Base-by-base conservation (phyloP, 768 basidiomycete species). In the Glaciozyma martinii region DNA sequence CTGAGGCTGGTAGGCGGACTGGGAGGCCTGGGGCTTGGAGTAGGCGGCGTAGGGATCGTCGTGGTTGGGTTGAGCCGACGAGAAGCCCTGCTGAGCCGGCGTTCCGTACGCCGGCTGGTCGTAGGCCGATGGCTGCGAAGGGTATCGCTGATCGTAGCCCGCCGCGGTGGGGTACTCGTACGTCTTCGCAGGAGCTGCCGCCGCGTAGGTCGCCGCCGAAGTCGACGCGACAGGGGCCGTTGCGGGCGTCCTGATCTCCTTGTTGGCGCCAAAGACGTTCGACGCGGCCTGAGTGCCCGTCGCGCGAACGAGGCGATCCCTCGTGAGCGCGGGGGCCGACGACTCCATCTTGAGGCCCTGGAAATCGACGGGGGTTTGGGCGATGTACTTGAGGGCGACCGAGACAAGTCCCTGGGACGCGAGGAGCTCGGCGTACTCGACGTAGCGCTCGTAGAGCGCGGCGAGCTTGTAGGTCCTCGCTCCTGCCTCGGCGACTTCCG, bases 381-480 rank as follows among this genome's bases (percentile, higher is more conserved):
- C 82, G 75, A 95, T 78, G 76, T 90, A 94, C 49, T 81, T 80
- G 29, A 85, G 81, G 0, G 92, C 93, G 61, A 92, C 85, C 71
- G 85, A 82, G 56, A 92, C 79, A 25, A 93, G 81, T n/a, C 93
- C 93, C 74, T 98, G 94, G 0, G 86, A 82, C 9, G 88, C 88
- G 30, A 99, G 81, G 59, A 97, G 79, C 68, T 95, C 90, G 4
- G 94, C 91, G 72, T 98, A 99, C 76, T 98, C 95, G 73, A 89
- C 85, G 79, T 95, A 98, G 19, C 87, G 83, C 73, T 97, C 92
- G 74, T 99, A 98, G 55, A 99, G 78, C 13, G 79, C 80, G 0
- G 89, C 84, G 23, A 98, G 82, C 77, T 90, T 91, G 81, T 87
- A 97, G 2, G 84, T 80, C 75, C 85, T 82, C 7, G 78, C 78